Base-by-base conservation (phyloP, 495 filamentous ascomycete species). In the Penicillium manginii region DNA sequence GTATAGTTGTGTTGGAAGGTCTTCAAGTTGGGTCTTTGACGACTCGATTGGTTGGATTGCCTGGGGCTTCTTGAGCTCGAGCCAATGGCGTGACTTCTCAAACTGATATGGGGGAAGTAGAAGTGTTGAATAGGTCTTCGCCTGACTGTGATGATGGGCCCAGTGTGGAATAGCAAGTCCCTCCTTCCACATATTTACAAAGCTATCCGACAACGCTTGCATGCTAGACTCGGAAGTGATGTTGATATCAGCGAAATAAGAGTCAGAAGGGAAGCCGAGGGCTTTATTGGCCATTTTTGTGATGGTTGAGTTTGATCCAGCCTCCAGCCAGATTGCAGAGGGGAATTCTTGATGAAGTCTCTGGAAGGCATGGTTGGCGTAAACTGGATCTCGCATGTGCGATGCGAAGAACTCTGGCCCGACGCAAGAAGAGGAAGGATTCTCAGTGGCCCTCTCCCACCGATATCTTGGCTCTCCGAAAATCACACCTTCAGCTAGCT, bases 21-120 rank as follows among this genome's bases (percentile, higher is more conserved):
- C 14, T 37, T 37, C 33, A 37, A 51, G 64, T 19, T 66, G 17
- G 11, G 2, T 56, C 43, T 33, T 57, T 57, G 32, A 32, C n/a
- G 32, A 14, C 29, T 11, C 19, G 10, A 37, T 15, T 11, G 10
- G 2, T 10, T 11, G 10, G 14, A 8, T 4, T 10, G 12, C 35
- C 19, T 19, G 21, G 11, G 46, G 46, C 22, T 6, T 6, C 47
- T 68, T 70, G 33, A 73, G 63, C 4, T 76, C 67, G 43, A 78
- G 50, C 76, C 76, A 80, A 35, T 81, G 76, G 1, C 59, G 35
- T 0, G 70, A 58, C 57, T 76, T 76, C 31, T 82, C 79, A 43
- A 84, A 86, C 55, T 83, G 78, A 48, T 83, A 84, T 3, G 82
- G 76, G 12, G 83, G 83, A 0, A 86, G 71, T 1, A 69, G 50